Evolutionary conservation across 495 filamentous ascomycete genomes (phyloP).

Genomic region (Usnea hakonensis): DNA sequence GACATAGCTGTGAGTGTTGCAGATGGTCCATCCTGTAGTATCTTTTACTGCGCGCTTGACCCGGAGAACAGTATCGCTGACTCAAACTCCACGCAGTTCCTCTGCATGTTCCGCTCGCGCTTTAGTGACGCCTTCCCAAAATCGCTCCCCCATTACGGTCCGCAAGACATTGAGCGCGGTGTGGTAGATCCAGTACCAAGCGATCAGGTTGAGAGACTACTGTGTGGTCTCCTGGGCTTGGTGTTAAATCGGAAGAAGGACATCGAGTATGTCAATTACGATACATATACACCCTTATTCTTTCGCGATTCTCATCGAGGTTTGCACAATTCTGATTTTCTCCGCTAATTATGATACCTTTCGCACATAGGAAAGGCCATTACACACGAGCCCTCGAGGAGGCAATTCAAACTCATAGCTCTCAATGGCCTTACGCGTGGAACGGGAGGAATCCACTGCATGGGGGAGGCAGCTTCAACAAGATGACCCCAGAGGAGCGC

Average conservation of each 20-base stretch:
- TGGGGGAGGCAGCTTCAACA: conserved; percentile 67
- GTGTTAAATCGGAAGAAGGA: conserved; percentile 95
- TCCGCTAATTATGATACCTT: conserved; percentile 10
- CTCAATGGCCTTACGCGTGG: conserved; percentile 88
- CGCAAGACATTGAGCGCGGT: conserved; percentile 88
- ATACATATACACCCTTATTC: neutral
- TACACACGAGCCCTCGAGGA: conserved; percentile 91
- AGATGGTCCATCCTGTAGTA: conserved; percentile 29
- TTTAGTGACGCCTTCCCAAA: conserved; percentile 85
- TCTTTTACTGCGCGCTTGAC: conserved; percentile 34
- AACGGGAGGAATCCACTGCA: conserved; percentile 74
- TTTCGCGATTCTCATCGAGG: no score
- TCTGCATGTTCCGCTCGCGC: conserved; percentile 93
- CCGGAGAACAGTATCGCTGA: conserved; percentile 32
- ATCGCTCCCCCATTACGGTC: conserved; percentile 77
- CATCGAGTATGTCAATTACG: conserved; percentile 71
- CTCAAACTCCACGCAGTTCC: conserved; percentile 56
- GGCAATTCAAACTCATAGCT: conserved; percentile 74
- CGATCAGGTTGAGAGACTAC: conserved; percentile 74
- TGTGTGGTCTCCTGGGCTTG: conserved; percentile 81
- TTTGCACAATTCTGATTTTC: neutral
- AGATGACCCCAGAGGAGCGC: conserved; percentile 69
- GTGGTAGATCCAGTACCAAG: conserved; percentile 69
- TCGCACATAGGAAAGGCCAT: conserved; percentile 58
- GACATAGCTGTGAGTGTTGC: conserved; percentile 68